Evolutionary conservation across 805 yeast species (phyloP), one percentile per base, ranked within the genome.

Genomic region (Candida patagonica): DNA sequence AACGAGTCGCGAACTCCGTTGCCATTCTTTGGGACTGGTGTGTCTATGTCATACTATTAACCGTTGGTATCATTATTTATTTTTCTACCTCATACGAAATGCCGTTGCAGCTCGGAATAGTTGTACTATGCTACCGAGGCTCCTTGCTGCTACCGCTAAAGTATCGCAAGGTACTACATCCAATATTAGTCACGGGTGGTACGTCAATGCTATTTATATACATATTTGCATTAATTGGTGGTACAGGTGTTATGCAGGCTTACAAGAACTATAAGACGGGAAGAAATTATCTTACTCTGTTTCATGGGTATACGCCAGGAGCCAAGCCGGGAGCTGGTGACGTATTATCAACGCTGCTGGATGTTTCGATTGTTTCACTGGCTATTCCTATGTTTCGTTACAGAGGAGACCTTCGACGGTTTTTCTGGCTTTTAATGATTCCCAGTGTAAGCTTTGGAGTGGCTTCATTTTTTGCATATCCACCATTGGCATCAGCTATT

Each of bases 311-410:
- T 35, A 30, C 45, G 19, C 44, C 46, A 38, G 52, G 52, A 16
- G 54, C 58, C 16, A 70, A 75, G 71, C 92, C 94, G 1, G 94
- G 94, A 0, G 83, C 88, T 10, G 94, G 94, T 2, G 94, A 83
- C 53, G 65, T 83, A 13, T 66, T 83, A 29, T 56, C 77, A 5
- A 71, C 87, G 0, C 57, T 82, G 48, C 78, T 83, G 80, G 92
- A 82, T 51, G 70, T 80, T 6, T 74, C 86, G 1, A 83, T 83
- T 57, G 87, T 80, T 1, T 73, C 89, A 1, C 64, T 83, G 31
- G 73, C 88, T 17, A 60, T 83, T 37, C 87, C 94, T 2, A 80
- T 83, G 85, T 83, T 71, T 57, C 73, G 80, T 6, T 82, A 80
- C 58, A 61, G 92, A 37, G 60, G 59, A 12, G 94, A 82, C 50